These are phyloP conservation scores for Puya raimondii DNA, from an alignment of 176 grass and related monocot species.

Conservation along the genomic window DNA sequence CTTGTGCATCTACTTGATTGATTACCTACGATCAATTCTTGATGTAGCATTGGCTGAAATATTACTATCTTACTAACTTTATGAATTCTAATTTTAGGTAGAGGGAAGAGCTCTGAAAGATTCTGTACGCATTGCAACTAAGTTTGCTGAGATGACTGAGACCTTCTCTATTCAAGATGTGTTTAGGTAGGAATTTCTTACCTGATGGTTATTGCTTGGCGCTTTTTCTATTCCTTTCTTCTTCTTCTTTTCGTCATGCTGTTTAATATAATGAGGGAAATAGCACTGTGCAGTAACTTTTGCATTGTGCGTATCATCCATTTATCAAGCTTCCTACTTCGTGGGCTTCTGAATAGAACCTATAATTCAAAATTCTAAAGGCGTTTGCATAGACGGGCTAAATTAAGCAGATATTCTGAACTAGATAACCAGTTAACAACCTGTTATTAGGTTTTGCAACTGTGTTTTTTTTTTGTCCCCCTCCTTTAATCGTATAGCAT, in stretches of 20 bases:
- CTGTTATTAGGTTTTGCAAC: no score
- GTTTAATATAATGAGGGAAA: no score
- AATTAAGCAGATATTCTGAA: no score
- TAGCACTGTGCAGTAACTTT: no score
- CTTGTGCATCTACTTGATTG: neutral
- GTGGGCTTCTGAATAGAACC: no score
- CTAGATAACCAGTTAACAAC: no score
- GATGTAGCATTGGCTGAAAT: neutral
- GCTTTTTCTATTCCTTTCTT: constrained; percentile 8
- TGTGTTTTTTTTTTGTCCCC: no score
- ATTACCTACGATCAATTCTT: neutral
- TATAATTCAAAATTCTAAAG: no score
- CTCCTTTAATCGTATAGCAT: no score
- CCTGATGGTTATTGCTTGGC: neutral
- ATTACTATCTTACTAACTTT: neutral
- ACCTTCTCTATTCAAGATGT: constrained; percentile 57
- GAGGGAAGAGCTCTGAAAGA: constrained; percentile 88
- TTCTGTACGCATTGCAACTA: constrained; percentile 68
- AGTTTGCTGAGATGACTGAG: constrained; percentile 63
- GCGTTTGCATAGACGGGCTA: no score
- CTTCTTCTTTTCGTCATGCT: neutral
- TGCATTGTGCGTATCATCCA: no score
- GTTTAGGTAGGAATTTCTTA: constrained; percentile 49
- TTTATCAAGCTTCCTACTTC: no score
- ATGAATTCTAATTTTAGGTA: constrained; percentile 34